Evolutionary conservation across 148 eudicot species (phyloP), one percentile per base, ranked within the genome.

Genomic region (Spergularia marina): DNA sequence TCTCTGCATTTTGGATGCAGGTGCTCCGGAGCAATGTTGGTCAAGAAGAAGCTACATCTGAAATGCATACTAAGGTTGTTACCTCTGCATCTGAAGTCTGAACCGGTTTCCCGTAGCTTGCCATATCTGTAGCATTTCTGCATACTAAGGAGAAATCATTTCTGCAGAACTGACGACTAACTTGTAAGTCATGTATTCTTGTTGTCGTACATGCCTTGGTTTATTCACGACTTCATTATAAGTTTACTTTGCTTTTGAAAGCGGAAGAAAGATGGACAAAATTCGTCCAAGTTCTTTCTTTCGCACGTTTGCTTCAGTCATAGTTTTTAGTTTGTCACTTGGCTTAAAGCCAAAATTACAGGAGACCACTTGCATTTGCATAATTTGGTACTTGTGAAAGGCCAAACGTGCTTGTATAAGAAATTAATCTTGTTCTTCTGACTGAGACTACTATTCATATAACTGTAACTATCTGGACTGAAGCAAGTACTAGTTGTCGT

Each of bases 1-100:
- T 59, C 63, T 57, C 61, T 58, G 62, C 18, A 2, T 58, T 58
- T 18, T 58, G 62, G 63, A 59, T 59, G 63, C 25, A 59, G 63
- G 20, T 59, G 63, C n/a, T 59, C 8, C 21, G 0, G 30, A 59
- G 49, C 49, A 5, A 44, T 9, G 4, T 44, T 44, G 49, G 49
- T 4, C 0, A 44, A 6, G 8, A 44, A 0, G 8, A 44, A 44
- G 7, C 49, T 44, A 9, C 49, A 44, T 44, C 49, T 4, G 49
- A 44, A 44, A 9, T 44, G 49, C 49, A 9, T 9, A 9, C 49
- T 44, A 44, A 44, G 49, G 49, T 44, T 6, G 49, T 9, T 44
- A 44, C 49, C 7, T 9, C 49, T 44, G 49, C 49, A 44, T 9
- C 8, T 44, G 49, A 44, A 44, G 10, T 9, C 49, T 44, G 49